Evolutionary conservation across 345 rosid species (phyloP), one percentile per base, ranked within the genome.

Genomic region (Populus simonii): DNA sequence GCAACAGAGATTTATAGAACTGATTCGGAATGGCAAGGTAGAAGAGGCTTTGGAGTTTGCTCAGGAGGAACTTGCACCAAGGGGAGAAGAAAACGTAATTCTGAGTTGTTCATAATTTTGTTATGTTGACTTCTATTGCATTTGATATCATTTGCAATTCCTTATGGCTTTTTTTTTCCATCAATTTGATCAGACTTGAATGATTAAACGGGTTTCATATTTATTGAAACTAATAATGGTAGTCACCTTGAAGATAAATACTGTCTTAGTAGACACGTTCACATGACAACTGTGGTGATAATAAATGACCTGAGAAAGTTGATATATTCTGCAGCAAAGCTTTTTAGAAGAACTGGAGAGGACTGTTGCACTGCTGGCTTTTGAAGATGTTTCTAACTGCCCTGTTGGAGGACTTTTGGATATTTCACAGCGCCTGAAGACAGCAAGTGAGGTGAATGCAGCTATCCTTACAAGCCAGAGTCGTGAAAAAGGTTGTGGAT

Each of bases 381-480:
- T 96, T 78, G 97, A 94, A 84, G 98, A 96, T 78, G 88, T 89
- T 45, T 79, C 95, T 71, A 96, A 84, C 77, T 96, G 95, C 55
- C 99, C 98, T 0, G 95, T 96, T 41, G 90, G 92, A 68, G 97
- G 92, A 41, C 97, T 96, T 77, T 82, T 94, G 66, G 97, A 94
- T 80, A 88, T 92, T 72, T 91, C 97, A 13, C 99, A 96, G 76
- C 97, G 99, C 65, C 89, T 89, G 70, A 94, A 92, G 89, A 94
- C 97, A 10, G 97, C 99, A 55, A 91, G 97, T 85, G 98, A 94
- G 82, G 95, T 96, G 72, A 94, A 96, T 71, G 99, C 98, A 47
- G 99, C 99, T 39, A 96, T 96, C 75, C 95, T 96, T 76, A 96
- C 95, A 45, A 94, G 99, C 86, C 99, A 94, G 87, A 92, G 97